Conservation (phyloP, 75 land plant species). For the Azolla pinnata region DNA sequence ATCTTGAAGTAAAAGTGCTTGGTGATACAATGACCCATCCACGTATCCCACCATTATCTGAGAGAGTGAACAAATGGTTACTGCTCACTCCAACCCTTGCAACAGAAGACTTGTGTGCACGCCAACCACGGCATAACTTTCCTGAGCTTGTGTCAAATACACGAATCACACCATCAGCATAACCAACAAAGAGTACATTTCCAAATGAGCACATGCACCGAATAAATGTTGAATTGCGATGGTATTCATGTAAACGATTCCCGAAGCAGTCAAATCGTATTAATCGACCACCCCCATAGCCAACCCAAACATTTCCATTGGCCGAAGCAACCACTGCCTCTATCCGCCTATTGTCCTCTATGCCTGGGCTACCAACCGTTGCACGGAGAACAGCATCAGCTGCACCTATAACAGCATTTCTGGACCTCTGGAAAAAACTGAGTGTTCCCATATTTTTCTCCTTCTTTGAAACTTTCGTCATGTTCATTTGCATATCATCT, state of each 20-base stretch:
- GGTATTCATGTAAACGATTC: conserved; percentile 50
- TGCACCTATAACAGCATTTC: conserved; percentile 77
- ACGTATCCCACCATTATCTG: conserved; percentile 71
- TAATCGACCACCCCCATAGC: conserved; percentile 60
- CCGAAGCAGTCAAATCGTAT: conserved; percentile 82
- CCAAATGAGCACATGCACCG: conserved; percentile 64
- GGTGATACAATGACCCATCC: conserved; percentile 82
- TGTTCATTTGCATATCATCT: conserved; percentile 46
- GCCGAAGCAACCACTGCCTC: conserved; percentile 48
- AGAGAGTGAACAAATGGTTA: conserved; percentile 63
- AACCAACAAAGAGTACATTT: conserved; percentile 69
- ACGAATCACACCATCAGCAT: conserved; percentile 64
- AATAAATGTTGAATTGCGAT: conserved; percentile 42
- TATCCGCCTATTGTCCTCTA: conserved; percentile 58
- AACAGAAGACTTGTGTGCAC: conserved; percentile 59
- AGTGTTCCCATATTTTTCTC: conserved; percentile 59
- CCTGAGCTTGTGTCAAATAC: conserved; percentile 47
- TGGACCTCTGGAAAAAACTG: conserved; percentile 73
- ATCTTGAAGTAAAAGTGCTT: conserved; percentile 48
- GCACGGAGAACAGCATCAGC: conserved; percentile 96
- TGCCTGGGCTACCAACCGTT: conserved; percentile 47
- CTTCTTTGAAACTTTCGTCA: conserved; percentile 41
- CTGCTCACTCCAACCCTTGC: conserved; percentile 56
- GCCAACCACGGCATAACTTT: conserved; percentile 61
- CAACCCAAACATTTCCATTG: conserved; percentile 87